Conservation (phyloP, 768 basidiomycete genomes). For the Tricholoma furcatifolium region DNA sequence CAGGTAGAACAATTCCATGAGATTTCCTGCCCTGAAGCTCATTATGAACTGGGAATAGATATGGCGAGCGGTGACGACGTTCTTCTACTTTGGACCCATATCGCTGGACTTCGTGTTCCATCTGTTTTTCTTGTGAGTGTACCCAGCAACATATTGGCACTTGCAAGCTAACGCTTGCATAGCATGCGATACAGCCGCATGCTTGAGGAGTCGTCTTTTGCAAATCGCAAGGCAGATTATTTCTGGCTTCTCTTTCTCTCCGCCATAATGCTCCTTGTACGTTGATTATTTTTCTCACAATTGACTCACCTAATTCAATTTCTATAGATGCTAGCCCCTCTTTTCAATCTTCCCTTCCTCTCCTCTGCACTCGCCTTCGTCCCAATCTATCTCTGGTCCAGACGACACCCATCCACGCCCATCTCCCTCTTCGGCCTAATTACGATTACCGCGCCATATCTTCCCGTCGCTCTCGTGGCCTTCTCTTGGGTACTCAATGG, state of each 20-base stretch:
- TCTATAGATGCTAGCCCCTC: conserved; percentile 70
- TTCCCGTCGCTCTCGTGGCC: conserved; percentile 86
- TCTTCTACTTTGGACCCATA: conserved; percentile 94
- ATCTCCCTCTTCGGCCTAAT: conserved; percentile 94
- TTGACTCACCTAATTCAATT: neutral
- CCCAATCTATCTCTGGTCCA: conserved; percentile 96
- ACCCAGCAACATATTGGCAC: neutral
- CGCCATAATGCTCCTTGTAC: conserved; percentile 80
- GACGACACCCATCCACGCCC: conserved; percentile 91
- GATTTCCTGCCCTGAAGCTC: neutral
- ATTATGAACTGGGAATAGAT: conserved; percentile 43
- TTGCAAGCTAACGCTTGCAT: neutral
- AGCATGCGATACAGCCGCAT: conserved; percentile 98
- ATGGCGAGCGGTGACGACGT: conserved; percentile 88
- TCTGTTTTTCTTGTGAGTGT: conserved; percentile 94
- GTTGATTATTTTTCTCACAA: conserved; percentile 21
- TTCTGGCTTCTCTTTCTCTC: conserved; percentile 91
- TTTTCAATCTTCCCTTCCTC: conserved; percentile 91
- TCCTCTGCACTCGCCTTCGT: conserved; percentile 93
- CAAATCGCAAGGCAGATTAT: conserved; percentile 89
- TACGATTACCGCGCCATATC: conserved; percentile 93
- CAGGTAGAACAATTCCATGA: conserved; percentile 50
- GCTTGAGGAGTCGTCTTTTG: conserved; percentile 96
- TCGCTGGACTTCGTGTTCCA: conserved; percentile 96
- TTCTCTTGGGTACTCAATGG: conserved; percentile 85